Evolutionary conservation across 257 asterid species (phyloP).

Genomic region (Solanum gandarillasii): DNA sequence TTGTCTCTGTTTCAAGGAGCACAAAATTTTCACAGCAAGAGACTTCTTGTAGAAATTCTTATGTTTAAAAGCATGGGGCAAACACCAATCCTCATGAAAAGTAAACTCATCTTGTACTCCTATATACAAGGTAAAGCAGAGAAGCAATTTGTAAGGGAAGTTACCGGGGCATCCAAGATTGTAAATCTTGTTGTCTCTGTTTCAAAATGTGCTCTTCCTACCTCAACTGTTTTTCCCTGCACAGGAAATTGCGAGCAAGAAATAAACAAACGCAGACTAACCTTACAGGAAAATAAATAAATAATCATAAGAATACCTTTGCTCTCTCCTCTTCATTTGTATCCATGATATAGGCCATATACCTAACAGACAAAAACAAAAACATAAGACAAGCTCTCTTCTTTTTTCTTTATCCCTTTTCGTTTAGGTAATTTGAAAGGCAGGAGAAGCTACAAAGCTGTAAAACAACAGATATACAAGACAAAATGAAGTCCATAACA

Average conservation of each 20-base stretch:
- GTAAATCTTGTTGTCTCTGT: constrained; percentile 91
- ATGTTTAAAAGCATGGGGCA: neutral
- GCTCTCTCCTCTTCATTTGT: constrained; percentile 97
- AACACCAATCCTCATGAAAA: neutral
- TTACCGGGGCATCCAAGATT: constrained; percentile 97
- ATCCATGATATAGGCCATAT: constrained; percentile 98
- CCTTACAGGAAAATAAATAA: neutral
- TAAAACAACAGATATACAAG: neutral
- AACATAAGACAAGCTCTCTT: neutral
- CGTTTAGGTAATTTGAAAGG: neutral
- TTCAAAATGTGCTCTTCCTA: constrained; percentile 97
- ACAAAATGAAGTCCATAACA: neutral
- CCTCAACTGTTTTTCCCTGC: constrained; percentile 96
- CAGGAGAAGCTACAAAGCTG: neutral
- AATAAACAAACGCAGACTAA: neutral
- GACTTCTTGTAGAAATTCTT: neutral
- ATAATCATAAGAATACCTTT: constrained; percentile 39
- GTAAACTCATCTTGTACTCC: neutral
- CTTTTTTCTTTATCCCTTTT: neutral
- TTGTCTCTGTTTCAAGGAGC: constrained; percentile 58
- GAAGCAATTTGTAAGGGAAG: neutral
- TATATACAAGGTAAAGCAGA: neutral
- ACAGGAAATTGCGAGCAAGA: neutral
- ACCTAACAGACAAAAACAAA: constrained; percentile 31
- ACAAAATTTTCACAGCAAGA: neutral